phyloP scores from a whole-genome alignment of 2,329 filamentous ascomycete species.

The Fusarium siculi region DNA sequence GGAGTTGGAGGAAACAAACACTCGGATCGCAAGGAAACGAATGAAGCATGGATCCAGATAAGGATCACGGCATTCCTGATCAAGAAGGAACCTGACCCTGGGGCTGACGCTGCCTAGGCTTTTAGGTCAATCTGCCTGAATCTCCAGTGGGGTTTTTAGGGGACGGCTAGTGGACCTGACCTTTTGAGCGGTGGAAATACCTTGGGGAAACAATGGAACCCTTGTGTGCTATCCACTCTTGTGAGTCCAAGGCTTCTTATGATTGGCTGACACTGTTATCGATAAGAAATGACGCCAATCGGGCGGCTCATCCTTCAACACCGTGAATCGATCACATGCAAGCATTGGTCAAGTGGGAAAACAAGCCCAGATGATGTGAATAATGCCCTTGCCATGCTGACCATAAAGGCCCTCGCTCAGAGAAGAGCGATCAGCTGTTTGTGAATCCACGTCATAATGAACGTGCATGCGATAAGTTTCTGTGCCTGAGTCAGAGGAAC shows the following conservation, averaged over 20 bases:
- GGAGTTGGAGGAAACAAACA: conserved; percentile 17
- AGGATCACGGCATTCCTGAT: conserved; percentile 36
- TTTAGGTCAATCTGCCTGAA: conserved; percentile 29
- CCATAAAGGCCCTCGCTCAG: conserved; percentile 14
- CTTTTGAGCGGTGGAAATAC: conserved; percentile 21
- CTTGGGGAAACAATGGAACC: conserved; percentile 23
- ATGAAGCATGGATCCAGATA: conserved; percentile 30
- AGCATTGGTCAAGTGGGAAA: conserved; percentile 37
- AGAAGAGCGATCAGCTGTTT: conserved; percentile 22
- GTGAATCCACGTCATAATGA: conserved; percentile 3
- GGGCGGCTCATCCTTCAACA: conserved; percentile 26
- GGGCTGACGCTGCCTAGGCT: conserved; percentile 33
- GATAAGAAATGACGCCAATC: conserved; percentile 44
- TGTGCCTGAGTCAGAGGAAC: not conserved
- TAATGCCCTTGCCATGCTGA: conserved; percentile 14
- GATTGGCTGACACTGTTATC: conserved; percentile 32
- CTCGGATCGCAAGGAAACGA: conserved; percentile 27
- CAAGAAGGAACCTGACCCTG: conserved; percentile 35
- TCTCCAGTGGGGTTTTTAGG: conserved; percentile 27
- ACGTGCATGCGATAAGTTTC: conserved; percentile 7
- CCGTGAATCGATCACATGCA: conserved; percentile 43
- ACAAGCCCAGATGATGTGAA: conserved; percentile 33
- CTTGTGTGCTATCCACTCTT: conserved; percentile 3
- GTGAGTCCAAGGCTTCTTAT: not conserved
- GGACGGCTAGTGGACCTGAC: conserved; percentile 14